Evolutionary conservation across 345 rosid genomes (phyloP).

Genomic region (Adansonia digitata): DNA sequence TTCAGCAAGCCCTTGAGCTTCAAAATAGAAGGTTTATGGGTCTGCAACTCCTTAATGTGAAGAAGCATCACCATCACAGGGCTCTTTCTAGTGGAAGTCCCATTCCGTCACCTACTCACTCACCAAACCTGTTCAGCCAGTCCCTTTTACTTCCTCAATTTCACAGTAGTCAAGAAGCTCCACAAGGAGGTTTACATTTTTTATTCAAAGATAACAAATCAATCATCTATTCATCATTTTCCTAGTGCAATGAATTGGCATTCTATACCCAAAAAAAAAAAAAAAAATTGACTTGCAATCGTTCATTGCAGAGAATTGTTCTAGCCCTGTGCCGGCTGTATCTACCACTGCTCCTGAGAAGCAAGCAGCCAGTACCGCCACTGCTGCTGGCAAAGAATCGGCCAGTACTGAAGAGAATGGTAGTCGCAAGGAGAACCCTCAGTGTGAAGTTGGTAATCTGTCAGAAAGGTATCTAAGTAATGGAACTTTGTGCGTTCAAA

Average conservation of each 20-base stretch:
- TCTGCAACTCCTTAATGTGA: constrained; percentile 73
- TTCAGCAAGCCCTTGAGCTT: constrained; percentile 69
- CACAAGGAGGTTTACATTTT: constrained; percentile 23
- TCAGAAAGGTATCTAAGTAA: constrained; percentile 29
- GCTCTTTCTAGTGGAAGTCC: constrained; percentile 66
- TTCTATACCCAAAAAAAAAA: no score
- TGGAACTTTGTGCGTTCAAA: not conserved
- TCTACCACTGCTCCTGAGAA: constrained; percentile 21
- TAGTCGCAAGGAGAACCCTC: constrained; percentile 31
- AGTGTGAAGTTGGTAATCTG: constrained; percentile 25
- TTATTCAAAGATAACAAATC: not conserved
- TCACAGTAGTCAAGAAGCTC: constrained; percentile 23
- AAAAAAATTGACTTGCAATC: not conserved
- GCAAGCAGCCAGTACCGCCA: constrained; percentile 10
- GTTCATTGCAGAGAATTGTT: constrained; percentile 37
- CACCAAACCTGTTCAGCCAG: constrained; percentile 52
- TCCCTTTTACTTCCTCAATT: constrained; percentile 42
- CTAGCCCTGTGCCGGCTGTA: constrained; percentile 24
- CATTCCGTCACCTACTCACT: constrained; percentile 46
- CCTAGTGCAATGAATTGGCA: not conserved
- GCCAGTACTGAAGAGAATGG: constrained; percentile 27
- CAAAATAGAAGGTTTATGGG: constrained; percentile 77
- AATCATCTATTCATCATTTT: not conserved
- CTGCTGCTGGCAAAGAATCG: constrained; percentile 28
- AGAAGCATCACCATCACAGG: constrained; percentile 68